A percentile compares a stretch with the other conserved stretches of the same genome.
These are phyloP conservation scores for Candida anutae DNA, from an alignment of 1,139 yeast genomes.

Conservation along the genomic window DNA sequence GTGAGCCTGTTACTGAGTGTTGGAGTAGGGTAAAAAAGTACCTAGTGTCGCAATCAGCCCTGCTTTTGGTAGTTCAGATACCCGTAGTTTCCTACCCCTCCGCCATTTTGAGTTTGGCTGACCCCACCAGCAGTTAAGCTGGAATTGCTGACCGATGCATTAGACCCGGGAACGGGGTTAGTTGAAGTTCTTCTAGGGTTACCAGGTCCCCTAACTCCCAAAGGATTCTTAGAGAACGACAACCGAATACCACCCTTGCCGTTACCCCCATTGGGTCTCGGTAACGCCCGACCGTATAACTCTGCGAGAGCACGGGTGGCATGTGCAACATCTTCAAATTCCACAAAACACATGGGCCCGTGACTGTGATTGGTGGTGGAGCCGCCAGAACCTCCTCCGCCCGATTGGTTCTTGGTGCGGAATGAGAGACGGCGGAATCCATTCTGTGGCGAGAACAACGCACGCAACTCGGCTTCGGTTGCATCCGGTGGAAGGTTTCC, in stretches of 20 bases:
- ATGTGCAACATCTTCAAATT: constrained; percentile 89
- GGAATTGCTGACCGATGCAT: constrained; percentile 5
- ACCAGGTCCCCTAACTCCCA: constrained; percentile 83
- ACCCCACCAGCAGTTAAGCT: constrained; percentile 4
- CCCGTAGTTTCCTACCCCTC: constrained; percentile 29
- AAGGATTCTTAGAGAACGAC: constrained; percentile 90
- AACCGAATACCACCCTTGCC: constrained; percentile 93
- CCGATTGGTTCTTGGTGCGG: constrained; percentile 58
- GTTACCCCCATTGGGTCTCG: constrained; percentile 57
- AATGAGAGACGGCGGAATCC: constrained; percentile 91
- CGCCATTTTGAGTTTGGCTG: constrained; percentile 5
- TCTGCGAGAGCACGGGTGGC: constrained; percentile 94
- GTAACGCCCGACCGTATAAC: constrained; percentile 78
- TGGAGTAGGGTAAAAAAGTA: too few species aligned
- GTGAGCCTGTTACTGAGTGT: too few species aligned
- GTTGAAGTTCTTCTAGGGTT: constrained; percentile 38
- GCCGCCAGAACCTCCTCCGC: constrained; percentile 19
- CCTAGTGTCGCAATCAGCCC: too few species aligned
- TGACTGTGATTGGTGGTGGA: constrained; percentile 42
- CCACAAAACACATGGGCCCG: constrained; percentile 99
- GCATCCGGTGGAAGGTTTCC: constrained; percentile 98
- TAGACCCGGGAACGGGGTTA: constrained; percentile 19
- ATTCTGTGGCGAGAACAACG: constrained; percentile 77
- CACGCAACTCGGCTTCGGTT: constrained; percentile 84
- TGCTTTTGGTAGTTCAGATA: constrained; percentile 30